These are phyloP conservation scores for Rhizophagus clarus DNA, from an alignment of 192 early-diverging fungal species.

Conservation along the genomic window DNA sequence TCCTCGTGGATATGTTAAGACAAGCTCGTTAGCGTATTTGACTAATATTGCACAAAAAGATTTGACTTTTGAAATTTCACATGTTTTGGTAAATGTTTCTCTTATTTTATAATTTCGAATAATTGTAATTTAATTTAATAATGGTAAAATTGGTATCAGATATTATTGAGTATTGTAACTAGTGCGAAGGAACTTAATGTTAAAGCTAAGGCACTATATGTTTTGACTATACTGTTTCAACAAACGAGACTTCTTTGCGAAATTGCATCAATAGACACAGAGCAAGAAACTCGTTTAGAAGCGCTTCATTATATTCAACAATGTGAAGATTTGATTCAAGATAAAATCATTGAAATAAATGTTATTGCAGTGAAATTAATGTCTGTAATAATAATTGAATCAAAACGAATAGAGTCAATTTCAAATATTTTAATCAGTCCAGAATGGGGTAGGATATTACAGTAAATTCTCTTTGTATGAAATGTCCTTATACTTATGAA, in stretches of 20 bases:
- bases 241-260: not conserved
- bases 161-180: not conserved
- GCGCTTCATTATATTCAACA: slow-evolving; percentile 5
- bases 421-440: not conserved
- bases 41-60: not conserved
- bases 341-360: not conserved
- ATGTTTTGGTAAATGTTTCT: slow-evolving; percentile 7
- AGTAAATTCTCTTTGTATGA: not conserved
- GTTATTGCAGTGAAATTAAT: not conserved
- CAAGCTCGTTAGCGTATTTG: slow-evolving; percentile 1
- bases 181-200: not conserved
- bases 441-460: slow-evolving; percentile 15
- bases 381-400: slow-evolving; percentile 8
- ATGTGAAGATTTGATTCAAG: slow-evolving; percentile 7
- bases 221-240: slow-evolving; percentile 16
- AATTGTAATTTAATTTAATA: not conserved
- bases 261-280: not conserved
- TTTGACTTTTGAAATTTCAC: not conserved
- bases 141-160: not conserved
- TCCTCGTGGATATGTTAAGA: not conserved
- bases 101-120: not conserved
- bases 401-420: not conserved
- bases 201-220: slow-evolving; percentile 5
- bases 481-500: not conserved
- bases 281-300: not conserved